A percentile compares a stretch with the other conserved stretches of the same genome.
These are phyloP conservation scores for Aspergillus sp. DNA, from an alignment of 2,329 filamentous ascomycete species.

Conservation along the genomic window DNA sequence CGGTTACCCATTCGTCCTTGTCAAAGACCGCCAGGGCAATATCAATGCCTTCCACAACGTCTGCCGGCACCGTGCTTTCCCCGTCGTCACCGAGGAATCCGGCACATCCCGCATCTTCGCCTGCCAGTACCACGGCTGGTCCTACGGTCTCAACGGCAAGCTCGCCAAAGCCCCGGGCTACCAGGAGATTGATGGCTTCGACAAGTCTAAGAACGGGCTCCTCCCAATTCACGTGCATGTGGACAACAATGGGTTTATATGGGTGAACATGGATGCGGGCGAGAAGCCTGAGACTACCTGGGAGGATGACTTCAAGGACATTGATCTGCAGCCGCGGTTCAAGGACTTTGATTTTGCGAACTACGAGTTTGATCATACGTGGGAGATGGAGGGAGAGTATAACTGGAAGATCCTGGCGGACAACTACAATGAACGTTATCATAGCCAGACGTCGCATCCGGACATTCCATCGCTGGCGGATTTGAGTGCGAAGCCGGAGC, in stretches of 20 bases:
- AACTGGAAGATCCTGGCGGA: conserved; percentile 58
- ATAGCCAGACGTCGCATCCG: conserved; percentile 16
- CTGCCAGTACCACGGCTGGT: conserved; percentile 58
- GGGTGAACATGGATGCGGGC: conserved; percentile 51
- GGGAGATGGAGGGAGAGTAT: conserved; percentile 51
- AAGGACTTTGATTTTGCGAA: conserved; percentile 45
- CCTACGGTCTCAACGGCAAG: conserved; percentile 51
- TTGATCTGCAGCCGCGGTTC: conserved; percentile 43
- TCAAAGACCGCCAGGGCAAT: conserved; percentile 44
- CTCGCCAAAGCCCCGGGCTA: conserved; percentile 54
- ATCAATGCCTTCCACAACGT: conserved; percentile 57
- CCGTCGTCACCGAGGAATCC: conserved; percentile 45
- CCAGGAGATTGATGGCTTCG: conserved; percentile 49
- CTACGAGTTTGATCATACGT: conserved; percentile 52
- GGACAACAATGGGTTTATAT: conserved; percentile 51
- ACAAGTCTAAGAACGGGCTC: conserved; percentile 49
- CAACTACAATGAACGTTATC: conserved; percentile 52
- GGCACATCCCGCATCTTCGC: conserved; percentile 48
- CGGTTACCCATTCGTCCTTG: conserved; percentile 51
- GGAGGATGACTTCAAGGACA: conserved; percentile 46
- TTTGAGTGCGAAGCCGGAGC: conserved; percentile 44
- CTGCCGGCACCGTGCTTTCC: conserved; percentile 54
- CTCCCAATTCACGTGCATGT: conserved; percentile 50
- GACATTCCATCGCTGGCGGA: conserved; percentile 40
- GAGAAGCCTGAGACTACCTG: conserved; percentile 43